Percentiles rank a stretch among this genome's conserved stretches.
These are phyloP conservation scores for Arachis monticola DNA, from an alignment of 331 rosid genomes.

Conservation along the genomic window DNA sequence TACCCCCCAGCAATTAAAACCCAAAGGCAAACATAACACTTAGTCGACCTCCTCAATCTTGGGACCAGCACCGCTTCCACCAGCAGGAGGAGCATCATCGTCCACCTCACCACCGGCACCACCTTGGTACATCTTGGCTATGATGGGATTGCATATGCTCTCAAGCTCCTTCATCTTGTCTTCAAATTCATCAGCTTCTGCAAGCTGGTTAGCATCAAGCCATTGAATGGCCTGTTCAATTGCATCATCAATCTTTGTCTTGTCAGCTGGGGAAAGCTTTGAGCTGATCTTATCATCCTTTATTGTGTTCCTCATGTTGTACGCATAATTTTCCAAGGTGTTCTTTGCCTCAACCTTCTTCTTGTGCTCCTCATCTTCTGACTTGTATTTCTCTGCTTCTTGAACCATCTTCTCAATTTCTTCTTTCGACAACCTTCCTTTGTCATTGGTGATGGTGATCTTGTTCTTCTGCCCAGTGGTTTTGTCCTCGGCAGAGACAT, in stretches of 20 bases:
- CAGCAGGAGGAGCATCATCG: slow-evolving; percentile 61
- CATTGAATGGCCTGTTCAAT: slow-evolving; percentile 69
- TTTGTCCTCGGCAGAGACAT: slow-evolving; percentile 79
- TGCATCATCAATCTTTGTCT: slow-evolving; percentile 71
- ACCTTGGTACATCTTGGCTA: slow-evolving; percentile 76
- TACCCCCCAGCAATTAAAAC: neutral
- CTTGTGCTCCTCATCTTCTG: slow-evolving; percentile 80
- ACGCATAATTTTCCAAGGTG: slow-evolving; percentile 70
- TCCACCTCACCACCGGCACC: slow-evolving; percentile 53
- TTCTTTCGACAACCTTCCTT: slow-evolving; percentile 75
- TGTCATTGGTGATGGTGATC: slow-evolving; percentile 80
- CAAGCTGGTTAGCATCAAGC: slow-evolving; percentile 72
- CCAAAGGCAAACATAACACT: slow-evolving; percentile 9
- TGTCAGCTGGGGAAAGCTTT: slow-evolving; percentile 58
- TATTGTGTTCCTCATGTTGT: slow-evolving; percentile 80
- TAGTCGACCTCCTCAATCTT: slow-evolving; percentile 89
- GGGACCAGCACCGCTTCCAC: slow-evolving; percentile 73
- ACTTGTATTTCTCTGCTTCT: slow-evolving; percentile 79
- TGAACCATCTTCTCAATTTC: slow-evolving; percentile 87
- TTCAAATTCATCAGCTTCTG: slow-evolving; percentile 68
- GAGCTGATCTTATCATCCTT: slow-evolving; percentile 74
- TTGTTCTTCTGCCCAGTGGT: slow-evolving; percentile 84
- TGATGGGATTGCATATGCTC: slow-evolving; percentile 66
- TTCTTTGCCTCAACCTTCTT: slow-evolving; percentile 75
- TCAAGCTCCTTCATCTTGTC: slow-evolving; percentile 83